These are phyloP conservation scores for Lactarius sp. DNA, from an alignment of 768 basidiomycete genomes.

Conservation along the genomic window DNA sequence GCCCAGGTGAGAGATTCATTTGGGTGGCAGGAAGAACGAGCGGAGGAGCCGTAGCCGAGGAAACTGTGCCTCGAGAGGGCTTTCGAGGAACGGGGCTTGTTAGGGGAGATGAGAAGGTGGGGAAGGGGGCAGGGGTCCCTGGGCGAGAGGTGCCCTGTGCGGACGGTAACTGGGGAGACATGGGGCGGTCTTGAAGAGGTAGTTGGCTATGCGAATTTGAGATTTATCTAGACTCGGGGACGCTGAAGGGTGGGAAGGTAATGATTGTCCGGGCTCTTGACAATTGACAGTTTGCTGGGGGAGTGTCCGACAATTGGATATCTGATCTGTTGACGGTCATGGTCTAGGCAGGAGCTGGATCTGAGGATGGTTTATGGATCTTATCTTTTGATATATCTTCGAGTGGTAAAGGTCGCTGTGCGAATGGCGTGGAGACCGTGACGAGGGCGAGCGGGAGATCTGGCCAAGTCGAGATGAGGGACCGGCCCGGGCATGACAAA, in stretches of 20 bases:
- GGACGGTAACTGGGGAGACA: neutral
- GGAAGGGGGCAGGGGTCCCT: conserved; percentile 2
- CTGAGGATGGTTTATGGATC: neutral
- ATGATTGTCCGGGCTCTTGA: too few species aligned
- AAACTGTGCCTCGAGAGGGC: conserved; percentile 6
- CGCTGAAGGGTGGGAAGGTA: too few species aligned
- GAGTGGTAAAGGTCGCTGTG: neutral
- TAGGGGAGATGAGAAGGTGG: neutral
- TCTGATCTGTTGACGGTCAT: neutral
- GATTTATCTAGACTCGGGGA: neutral
- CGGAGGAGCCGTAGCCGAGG: neutral
- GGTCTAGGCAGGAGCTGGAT: neutral
- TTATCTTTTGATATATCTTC: neutral
- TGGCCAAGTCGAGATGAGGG: too few species aligned
- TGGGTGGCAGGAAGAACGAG: conserved; percentile 12
- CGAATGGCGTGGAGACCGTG: neutral
- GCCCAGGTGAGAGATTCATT: conserved; percentile 14
- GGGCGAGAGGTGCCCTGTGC: conserved; percentile 5
- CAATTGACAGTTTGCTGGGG: neutral
- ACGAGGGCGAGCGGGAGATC: too few species aligned
- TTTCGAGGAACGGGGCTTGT: neutral
- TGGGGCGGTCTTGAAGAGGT: too few species aligned
- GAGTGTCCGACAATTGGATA: neutral
- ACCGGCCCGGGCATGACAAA: too few species aligned
- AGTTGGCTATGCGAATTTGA: neutral